Base-by-base conservation (phyloP, 495 filamentous ascomycete genomes). In the Aspergillus funiculosus region DNA sequence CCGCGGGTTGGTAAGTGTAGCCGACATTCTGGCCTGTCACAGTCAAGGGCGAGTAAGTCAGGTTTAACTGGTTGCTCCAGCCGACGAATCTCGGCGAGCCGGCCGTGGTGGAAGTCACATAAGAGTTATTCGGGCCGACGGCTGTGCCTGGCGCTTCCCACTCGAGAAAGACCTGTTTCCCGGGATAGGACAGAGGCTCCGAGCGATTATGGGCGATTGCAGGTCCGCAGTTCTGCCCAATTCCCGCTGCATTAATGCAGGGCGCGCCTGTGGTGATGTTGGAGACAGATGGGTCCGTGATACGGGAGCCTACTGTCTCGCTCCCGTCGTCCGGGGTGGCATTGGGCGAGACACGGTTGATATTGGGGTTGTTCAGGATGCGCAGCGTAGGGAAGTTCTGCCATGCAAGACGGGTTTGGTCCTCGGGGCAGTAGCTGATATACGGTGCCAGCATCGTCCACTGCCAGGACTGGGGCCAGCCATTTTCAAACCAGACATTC, bases 361-460 rank as follows among this genome's bases (percentile, higher is more conserved):
- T 74, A 63, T 87, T 91, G 3, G 86, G 81, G 51, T 92, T 81
- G 68, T 94, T 91, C 38, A 83, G 65, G 49, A 94, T 78, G 49
- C 70, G 62, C 4, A 94, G 72, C 0, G 72, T 74, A 0, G 89
- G 89, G 72, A 89, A 94, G 67, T 94, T 95, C 60, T 94, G 85
- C 88, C 89, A 94, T 8, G 80, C 71, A 26, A 94, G 69, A 4
- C 85, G 77, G 3, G 87, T 94, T 52, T 82, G 79, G 53, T 83
- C 81, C 39, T 61, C 61, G 0, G 88, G 87, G 60, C 89, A 95
- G 9, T 73, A 79, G 36, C 78, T 82, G 64, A 95, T 90, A 61
- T 87, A 89, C 0, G 86, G 89, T 0, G 89, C 87, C 25, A 95
- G 73, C 7, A 87, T 73, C 0, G 87, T 82, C 89, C 89, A 94